Conservation (phyloP, 1,284 basidiomycete genomes). For the Farysia itapuensis region DNA sequence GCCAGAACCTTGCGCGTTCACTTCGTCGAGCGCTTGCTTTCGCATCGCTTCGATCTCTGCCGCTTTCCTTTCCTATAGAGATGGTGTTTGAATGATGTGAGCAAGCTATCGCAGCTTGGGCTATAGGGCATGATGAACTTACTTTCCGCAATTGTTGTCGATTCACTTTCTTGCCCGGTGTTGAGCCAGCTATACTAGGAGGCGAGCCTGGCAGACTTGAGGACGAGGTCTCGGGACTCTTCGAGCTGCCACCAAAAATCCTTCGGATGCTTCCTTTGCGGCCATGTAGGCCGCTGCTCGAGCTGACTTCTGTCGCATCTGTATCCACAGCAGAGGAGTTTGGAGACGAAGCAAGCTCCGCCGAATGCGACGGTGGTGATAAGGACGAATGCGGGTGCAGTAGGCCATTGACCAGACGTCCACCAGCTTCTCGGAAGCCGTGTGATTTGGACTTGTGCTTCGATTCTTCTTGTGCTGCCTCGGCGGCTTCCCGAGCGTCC, state of each 20-base stretch:
- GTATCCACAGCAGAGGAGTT: no score
- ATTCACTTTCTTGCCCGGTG: conserved; percentile 36
- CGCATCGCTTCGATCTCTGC: conserved; percentile 40
- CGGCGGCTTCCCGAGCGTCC: conserved; percentile 39
- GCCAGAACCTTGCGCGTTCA: conserved; percentile 31
- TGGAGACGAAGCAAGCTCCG: no score
- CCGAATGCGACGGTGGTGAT: no score
- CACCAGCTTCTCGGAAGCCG: conserved; percentile 25
- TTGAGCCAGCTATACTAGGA: no score
- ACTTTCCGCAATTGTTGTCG: conserved; percentile 36
- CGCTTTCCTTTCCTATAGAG: conserved; percentile 40
- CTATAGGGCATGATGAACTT: neutral
- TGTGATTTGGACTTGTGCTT: conserved; percentile 3
- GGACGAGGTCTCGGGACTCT: conserved; percentile 7
- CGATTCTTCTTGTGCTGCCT: neutral
- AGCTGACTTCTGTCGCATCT: neutral
- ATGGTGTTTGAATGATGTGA: neutral
- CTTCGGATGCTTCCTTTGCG: conserved; percentile 19
- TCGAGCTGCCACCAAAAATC: conserved; percentile 26
- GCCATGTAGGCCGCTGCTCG: conserved; percentile 4
- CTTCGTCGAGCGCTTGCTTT: conserved; percentile 38
- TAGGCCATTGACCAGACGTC: conserved; percentile 29
- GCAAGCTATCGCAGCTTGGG: neutral
- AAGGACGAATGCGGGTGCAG: no score
- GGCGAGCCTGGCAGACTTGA: no score